Conservation (phyloP, 2,329 filamentous ascomycete genomes). For the Dactylonectria estremocensis region DNA sequence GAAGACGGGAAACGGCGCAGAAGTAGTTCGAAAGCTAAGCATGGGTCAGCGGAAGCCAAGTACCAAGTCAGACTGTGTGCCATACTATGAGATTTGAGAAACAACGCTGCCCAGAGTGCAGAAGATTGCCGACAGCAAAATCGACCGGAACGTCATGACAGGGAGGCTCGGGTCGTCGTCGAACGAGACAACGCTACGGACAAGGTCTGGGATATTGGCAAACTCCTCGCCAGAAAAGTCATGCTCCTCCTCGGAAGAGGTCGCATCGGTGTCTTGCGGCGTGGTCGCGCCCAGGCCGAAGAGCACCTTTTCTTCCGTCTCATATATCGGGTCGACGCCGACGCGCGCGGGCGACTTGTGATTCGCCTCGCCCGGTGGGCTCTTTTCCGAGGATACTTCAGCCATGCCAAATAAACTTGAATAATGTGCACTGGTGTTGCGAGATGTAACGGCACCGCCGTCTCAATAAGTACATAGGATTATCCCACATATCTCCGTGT, state of each 20-base stretch:
- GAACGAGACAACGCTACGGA: slow-evolving; percentile 70
- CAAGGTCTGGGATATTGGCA: slow-evolving; percentile 42
- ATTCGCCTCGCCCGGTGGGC: no score
- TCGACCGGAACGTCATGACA: slow-evolving; percentile 73
- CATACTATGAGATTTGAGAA: slow-evolving; percentile 59
- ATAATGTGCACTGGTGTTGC: no score
- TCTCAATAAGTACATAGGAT: no score
- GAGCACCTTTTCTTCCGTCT: no score
- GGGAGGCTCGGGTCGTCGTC: slow-evolving; percentile 69
- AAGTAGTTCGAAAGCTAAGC: slow-evolving; percentile 68
- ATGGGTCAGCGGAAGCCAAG: slow-evolving; percentile 47
- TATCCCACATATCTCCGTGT: no score
- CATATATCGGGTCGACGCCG: no score
- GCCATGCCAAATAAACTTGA: no score
- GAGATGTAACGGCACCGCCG: no score
- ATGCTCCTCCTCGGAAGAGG: neutral
- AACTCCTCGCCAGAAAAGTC: slow-evolving; percentile 14
- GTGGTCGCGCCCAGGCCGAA: no score
- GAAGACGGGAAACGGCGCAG: slow-evolving; percentile 72
- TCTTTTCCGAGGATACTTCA: no score
- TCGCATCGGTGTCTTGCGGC: no score
- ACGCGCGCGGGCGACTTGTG: no score
- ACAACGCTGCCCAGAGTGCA: slow-evolving; percentile 71
- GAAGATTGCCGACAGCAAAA: slow-evolving; percentile 68
- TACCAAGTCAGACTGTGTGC: neutral